Evolutionary conservation across 306 rosid species (phyloP).

Genomic region (Sophora flavescens): DNA sequence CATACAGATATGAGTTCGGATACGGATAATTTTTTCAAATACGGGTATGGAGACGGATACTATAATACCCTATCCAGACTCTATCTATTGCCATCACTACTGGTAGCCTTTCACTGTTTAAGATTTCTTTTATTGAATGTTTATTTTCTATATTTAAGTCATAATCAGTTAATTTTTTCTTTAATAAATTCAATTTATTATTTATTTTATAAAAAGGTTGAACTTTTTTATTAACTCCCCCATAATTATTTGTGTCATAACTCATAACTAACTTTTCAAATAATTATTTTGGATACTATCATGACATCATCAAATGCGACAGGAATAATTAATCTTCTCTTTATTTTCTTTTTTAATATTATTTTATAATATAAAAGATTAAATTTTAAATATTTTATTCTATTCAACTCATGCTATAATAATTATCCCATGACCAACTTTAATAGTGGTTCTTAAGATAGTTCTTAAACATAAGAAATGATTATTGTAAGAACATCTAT

Average conservation of each 20-base stretch:
- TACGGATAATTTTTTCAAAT: too few relatives aligned
- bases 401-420: not conserved
- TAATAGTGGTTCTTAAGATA: too few relatives aligned
- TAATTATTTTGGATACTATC: not conserved
- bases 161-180: not conserved
- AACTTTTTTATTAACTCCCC: not conserved
- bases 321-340: not conserved
- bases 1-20: too few relatives aligned
- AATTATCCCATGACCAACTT: too few relatives aligned
- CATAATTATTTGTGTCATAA: conserved; percentile 1
- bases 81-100: too few relatives aligned
- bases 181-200: not conserved
- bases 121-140: not conserved
- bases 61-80: too few relatives aligned
- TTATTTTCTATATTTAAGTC: not conserved
- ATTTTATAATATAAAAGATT: too few relatives aligned
- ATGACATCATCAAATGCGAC: conserved; percentile 15
- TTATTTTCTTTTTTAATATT: not conserved
- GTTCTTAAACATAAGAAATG: too few relatives aligned
- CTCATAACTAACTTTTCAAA: not conserved
- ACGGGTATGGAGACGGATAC: too few relatives aligned
- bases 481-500: too few relatives aligned
- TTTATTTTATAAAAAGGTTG: not conserved
- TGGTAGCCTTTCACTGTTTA: not conserved
- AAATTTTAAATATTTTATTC: not conserved